Conservation (phyloP, 2,329 filamentous ascomycete species). For the Penicillium sp. region DNA sequence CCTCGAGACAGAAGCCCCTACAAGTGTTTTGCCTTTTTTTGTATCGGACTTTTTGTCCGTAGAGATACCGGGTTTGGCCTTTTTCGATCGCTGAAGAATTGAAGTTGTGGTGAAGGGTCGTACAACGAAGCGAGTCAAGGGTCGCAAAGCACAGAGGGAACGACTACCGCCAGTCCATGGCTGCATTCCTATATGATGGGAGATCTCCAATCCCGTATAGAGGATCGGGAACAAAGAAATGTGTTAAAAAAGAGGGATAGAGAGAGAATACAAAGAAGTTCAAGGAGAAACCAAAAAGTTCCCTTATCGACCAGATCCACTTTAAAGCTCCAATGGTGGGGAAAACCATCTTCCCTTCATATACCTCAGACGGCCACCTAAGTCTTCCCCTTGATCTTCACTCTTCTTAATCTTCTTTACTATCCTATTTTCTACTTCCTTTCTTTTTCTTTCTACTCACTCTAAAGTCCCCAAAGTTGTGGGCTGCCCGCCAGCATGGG, state of each 20-base stretch:
- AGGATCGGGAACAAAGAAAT: not conserved
- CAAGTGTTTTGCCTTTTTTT: constrained; percentile 6
- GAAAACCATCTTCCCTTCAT: constrained; percentile 26
- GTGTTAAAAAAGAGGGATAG: not conserved
- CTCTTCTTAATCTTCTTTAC: not conserved
- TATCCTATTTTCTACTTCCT: not conserved
- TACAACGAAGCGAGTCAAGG: constrained; percentile 25
- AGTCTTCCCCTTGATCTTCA: not conserved
- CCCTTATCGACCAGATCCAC: constrained; percentile 26
- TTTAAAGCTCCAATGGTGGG: constrained; percentile 29
- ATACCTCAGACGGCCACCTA: constrained; percentile 27
- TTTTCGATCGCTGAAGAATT: constrained; percentile 25
- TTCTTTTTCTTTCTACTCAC: not conserved
- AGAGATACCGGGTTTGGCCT: not conserved
- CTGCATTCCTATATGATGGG: constrained; percentile 38
- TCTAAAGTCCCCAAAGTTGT: constrained; percentile 21
- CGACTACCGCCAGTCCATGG: constrained; percentile 36
- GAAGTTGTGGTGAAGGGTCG: constrained; percentile 35
- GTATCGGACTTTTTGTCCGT: constrained; percentile 9
- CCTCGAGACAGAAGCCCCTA: not conserved
- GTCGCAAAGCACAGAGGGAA: constrained; percentile 44
- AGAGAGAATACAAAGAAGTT: not conserved
- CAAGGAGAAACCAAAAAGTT: constrained; percentile 10
- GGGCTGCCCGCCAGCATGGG: constrained; percentile 60
- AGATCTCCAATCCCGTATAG: not conserved